These are phyloP conservation scores for Heimioporus sp. DNA, from an alignment of 768 basidiomycete species.

Conservation along the genomic window DNA sequence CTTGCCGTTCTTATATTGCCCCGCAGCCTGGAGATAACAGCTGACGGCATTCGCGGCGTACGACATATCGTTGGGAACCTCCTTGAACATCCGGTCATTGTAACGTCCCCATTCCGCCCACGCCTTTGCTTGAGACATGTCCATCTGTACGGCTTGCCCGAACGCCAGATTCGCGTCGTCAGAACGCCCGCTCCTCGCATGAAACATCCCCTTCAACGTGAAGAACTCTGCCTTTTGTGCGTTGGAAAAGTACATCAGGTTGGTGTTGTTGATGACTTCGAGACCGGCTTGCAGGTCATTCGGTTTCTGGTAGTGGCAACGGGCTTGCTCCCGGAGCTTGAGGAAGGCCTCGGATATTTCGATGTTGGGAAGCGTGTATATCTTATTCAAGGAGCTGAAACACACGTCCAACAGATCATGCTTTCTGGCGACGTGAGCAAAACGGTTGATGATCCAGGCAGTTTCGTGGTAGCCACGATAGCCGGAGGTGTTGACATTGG, in stretches of 20 bases:
- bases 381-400: slow-evolving; percentile 91
- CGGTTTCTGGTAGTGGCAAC: slow-evolving; percentile 95
- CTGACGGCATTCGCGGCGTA: slow-evolving; percentile 91
- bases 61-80: slow-evolving; percentile 66
- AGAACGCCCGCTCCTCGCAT: slow-evolving; percentile 77
- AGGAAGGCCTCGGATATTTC: slow-evolving; percentile 99
- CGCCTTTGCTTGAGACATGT: slow-evolving; percentile 91
- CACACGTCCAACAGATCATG: slow-evolving; percentile 96
- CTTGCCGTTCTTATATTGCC: slow-evolving; percentile 91
- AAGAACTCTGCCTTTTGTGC: slow-evolving; percentile 98
- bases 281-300: slow-evolving; percentile 91
- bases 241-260: slow-evolving; percentile 94
- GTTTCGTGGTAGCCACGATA: slow-evolving; percentile 98
- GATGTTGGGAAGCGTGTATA: slow-evolving; percentile 98
- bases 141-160: slow-evolving; percentile 93
- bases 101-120: slow-evolving; percentile 99
- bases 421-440: slow-evolving; percentile 97
- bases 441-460: slow-evolving; percentile 99
- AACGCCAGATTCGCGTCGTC: slow-evolving; percentile 93
- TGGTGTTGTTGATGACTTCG: slow-evolving; percentile 99
- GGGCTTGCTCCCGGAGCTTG: slow-evolving; percentile 96
- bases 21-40: slow-evolving; percentile 97
- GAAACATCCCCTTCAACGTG: slow-evolving; percentile 98
- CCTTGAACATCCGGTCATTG: slow-evolving; percentile 92
- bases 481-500: slow-evolving; percentile 77